These are phyloP conservation scores for Cladosporium sp. DNA, from an alignment of 2,329 filamentous ascomycete genomes.

Conservation along the genomic window DNA sequence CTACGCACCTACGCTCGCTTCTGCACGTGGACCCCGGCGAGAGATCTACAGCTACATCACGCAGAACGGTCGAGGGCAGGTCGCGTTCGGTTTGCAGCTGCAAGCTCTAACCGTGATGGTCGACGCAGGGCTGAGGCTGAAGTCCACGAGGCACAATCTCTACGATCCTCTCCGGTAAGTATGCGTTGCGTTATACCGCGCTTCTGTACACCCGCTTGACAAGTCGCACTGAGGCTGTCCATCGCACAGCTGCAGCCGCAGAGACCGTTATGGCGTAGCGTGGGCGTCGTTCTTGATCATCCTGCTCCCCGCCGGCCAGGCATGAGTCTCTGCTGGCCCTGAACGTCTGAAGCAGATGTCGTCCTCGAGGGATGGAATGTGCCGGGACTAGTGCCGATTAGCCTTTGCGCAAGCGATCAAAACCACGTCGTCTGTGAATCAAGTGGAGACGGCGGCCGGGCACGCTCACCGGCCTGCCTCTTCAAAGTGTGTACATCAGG, in stretches of 20 bases:
- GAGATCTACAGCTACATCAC: constrained; percentile 9
- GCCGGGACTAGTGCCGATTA: constrained; percentile 16
- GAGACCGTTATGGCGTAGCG: constrained; percentile 11
- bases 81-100: constrained; percentile 14
- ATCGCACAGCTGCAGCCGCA: constrained; percentile 9
- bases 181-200: background rate
- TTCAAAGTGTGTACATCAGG: constrained; percentile 4
- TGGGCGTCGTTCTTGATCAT: constrained; percentile 16
- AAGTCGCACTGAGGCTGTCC: background rate
- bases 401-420: constrained; percentile 18
- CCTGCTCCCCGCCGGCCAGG: constrained; percentile 3
- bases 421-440: constrained; percentile 15
- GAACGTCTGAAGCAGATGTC: background rate
- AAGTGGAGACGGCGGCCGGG: constrained; percentile 11
- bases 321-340: background rate
- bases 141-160: constrained; percentile 10
- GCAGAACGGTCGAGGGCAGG: constrained; percentile 7
- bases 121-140: constrained; percentile 19
- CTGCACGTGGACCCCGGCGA: constrained; percentile 9
- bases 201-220: background rate
- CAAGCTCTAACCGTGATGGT: background rate
- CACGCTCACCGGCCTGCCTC: constrained; percentile 11
- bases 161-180: background rate
- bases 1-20: constrained; percentile 10
- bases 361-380: constrained; percentile 9